Evolutionary conservation across 495 filamentous ascomycete species (phyloP).

Genomic region (Penicillium bovifimosum): DNA sequence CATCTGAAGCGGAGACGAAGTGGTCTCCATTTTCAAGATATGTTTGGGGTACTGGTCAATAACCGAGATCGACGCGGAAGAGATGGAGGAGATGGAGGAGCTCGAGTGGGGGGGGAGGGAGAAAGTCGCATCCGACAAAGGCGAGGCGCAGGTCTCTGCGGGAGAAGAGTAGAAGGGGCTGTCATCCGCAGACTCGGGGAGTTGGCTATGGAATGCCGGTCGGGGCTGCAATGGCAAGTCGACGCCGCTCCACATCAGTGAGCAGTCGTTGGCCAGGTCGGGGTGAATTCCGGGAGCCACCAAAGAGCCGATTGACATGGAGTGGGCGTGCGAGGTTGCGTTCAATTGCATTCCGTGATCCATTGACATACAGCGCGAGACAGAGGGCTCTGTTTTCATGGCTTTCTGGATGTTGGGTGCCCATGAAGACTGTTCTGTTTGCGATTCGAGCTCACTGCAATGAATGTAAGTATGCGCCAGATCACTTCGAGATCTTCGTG

Average conservation of each 20-base stretch:
- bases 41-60: constrained; percentile 35
- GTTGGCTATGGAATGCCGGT: constrained; percentile 28
- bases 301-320: constrained; percentile 44
- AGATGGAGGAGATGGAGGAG: constrained; percentile 38
- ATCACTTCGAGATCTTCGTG: background rate
- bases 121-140: constrained; percentile 35
- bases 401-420: constrained; percentile 21
- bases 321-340: constrained; percentile 25
- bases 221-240: constrained; percentile 35
- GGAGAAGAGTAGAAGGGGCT: constrained; percentile 39
- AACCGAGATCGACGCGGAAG: constrained; percentile 29
- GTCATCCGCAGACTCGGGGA: constrained; percentile 38
- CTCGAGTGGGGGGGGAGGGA: constrained; percentile 35
- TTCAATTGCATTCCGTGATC: constrained; percentile 25
- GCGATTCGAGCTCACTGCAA: constrained; percentile 37
- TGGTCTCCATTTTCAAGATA: constrained; percentile 31
- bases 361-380: constrained; percentile 28
- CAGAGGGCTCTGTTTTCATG: constrained; percentile 17
- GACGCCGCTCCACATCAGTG: constrained; percentile 37
- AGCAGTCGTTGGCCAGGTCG: constrained; percentile 33
- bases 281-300: constrained; percentile 40
- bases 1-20: constrained; percentile 36
- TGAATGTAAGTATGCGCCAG: constrained; percentile 7
- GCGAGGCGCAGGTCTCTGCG: constrained; percentile 42
- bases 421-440: constrained; percentile 35